Conservation (phyloP, 2,329 filamentous ascomycete genomes). For the Pseudogymnoascus sp. region DNA sequence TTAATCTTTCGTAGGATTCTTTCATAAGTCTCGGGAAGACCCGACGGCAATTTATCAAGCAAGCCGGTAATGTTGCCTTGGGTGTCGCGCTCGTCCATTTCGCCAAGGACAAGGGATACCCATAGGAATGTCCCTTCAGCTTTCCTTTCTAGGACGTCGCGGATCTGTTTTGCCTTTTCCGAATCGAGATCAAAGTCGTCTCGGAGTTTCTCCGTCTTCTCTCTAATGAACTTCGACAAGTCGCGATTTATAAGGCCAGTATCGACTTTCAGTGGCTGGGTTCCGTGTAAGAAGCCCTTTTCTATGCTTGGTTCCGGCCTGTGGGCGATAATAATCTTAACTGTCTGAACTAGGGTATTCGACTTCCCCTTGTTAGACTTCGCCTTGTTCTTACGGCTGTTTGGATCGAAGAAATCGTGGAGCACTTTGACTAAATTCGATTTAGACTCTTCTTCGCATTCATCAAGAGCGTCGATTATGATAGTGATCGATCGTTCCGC, state of each 20-base stretch:
- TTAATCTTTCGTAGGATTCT: not conserved
- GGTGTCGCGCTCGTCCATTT: conserved; percentile 19
- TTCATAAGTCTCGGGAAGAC: not conserved
- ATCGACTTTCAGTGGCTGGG: not conserved
- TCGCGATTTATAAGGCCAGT: not conserved
- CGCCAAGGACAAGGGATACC: conserved; percentile 34
- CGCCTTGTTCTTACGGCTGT: not conserved
- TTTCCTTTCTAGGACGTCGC: not conserved
- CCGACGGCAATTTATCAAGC: not conserved
- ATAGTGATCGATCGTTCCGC: not conserved
- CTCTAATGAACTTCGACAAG: not conserved
- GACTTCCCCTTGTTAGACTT: not conserved
- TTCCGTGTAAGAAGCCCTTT: not conserved
- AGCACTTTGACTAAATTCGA: not conserved
- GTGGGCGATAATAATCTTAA: not conserved
- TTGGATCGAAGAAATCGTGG: not conserved
- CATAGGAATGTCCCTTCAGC: conserved; percentile 36
- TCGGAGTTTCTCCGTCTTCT: not conserved
- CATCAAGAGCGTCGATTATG: conserved; percentile 12
- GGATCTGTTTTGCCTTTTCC: not conserved
- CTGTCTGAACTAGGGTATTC: not conserved
- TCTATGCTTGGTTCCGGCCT: not conserved
- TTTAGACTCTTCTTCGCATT: conserved; percentile 1
- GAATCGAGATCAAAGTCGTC: not conserved
- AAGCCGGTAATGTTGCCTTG: not conserved